Evolutionary conservation across 257 asterid species (phyloP).

Genomic region (Paraleonurus japonicus): DNA sequence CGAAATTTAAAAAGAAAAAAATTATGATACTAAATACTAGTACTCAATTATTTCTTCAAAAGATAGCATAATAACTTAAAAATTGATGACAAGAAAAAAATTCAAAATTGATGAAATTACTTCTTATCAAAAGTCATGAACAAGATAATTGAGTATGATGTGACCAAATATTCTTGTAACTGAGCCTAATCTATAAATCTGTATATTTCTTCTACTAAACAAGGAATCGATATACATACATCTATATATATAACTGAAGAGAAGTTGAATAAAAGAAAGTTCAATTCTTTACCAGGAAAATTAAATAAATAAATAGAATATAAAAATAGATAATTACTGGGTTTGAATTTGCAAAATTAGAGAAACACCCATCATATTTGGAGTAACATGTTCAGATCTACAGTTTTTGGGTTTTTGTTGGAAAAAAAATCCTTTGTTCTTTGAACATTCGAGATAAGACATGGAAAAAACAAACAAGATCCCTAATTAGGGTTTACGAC

Average conservation of each 20-base stretch:
- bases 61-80: not conserved
- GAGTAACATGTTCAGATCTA: not conserved
- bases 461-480: not conserved
- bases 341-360: not conserved
- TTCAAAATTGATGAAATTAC: not conserved
- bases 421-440: not conserved
- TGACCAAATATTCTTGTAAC: slow-evolving; percentile 56
- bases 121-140: slow-evolving; percentile 31
- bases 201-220: slow-evolving; percentile 28
- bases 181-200: slow-evolving; percentile 34
- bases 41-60: not conserved
- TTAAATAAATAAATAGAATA: not conserved
- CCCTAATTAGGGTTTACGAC: slow-evolving; percentile 41
- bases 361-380: not conserved
- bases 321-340: not conserved
- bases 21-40: not conserved
- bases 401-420: not conserved
- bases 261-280: not conserved
- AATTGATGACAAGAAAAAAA: not conserved
- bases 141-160: slow-evolving; percentile 51
- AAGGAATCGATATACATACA: not conserved
- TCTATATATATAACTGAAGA: not conserved
- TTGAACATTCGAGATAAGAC: not conserved
- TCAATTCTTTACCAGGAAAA: not conserved
- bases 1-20: not conserved